Conservation (phyloP, 495 filamentous ascomycete species). For the Filosporella fistucella region DNA sequence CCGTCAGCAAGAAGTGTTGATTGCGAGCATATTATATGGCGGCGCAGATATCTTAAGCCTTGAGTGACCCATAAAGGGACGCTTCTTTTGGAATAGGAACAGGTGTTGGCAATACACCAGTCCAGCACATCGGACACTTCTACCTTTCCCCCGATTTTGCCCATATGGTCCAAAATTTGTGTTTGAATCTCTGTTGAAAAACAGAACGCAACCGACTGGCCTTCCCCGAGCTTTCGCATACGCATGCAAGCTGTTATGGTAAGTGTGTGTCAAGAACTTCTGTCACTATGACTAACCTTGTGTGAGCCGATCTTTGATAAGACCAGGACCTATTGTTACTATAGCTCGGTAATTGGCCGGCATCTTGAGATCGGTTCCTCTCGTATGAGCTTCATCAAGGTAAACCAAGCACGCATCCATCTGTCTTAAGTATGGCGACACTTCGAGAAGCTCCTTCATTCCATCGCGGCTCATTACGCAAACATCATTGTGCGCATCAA, state of each 20-base stretch:
- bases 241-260: conserved; percentile 55
- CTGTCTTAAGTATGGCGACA: conserved; percentile 56
- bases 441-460: conserved; percentile 42
- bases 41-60: conserved; percentile 40
- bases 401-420: conserved; percentile 64
- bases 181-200: conserved; percentile 44
- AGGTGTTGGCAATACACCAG: conserved; percentile 59
- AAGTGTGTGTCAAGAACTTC: conserved; percentile 12
- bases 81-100: conserved; percentile 35
- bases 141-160: conserved; percentile 12
- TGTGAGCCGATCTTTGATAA: conserved; percentile 68
- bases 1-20: neutral
- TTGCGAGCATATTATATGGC: conserved; percentile 19
- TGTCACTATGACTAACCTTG: conserved; percentile 55
- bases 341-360: conserved; percentile 56
- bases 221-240: conserved; percentile 56
- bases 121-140: conserved; percentile 46
- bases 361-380: conserved; percentile 69
- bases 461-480: conserved; percentile 39
- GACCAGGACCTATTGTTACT: conserved; percentile 61
- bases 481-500: conserved; percentile 46
- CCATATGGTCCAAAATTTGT: conserved; percentile 9
- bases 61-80: conserved; percentile 60
- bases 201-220: conserved; percentile 59
- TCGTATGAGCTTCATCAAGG: conserved; percentile 71